Base-by-base conservation (phyloP, 768 basidiomycete species). In the Tylopilus felleus region DNA sequence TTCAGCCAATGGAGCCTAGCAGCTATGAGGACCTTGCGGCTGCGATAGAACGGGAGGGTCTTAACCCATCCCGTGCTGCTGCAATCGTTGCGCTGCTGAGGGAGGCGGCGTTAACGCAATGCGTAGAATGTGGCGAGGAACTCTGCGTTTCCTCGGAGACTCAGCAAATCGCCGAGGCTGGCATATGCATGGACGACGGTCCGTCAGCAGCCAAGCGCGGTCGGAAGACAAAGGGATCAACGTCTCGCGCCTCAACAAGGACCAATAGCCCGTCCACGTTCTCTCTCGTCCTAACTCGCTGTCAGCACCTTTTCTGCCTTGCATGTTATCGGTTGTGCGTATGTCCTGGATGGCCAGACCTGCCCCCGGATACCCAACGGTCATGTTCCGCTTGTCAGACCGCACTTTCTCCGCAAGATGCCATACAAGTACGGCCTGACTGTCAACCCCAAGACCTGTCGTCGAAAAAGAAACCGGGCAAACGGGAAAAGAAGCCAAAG, bases 261-360 rank as follows among this genome's bases (percentile, higher is more conserved):
- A 82, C 86, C 36, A 88, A 74, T 59, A 91, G 89, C 62, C 90
- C 90, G 4, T 75, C 77, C 45, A 71, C 71, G 3, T 78, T 80
- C 3, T 82, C 80, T 23, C 83, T 87, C 0, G 74, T 98, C 49
- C 72, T 99, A 65, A 97, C 97, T 13, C 83, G 88, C 57, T 99
- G 97, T 68, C 90, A 93, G 63, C 97, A 99, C 69, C 78, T 98
- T 28, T 98, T 90, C 71, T 99, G 97, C 72, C 62, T 86, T 10
- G 74, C 74, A 25, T 99, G 97, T 72, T 98, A 93, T 79, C 83
- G 86, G 38, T 73, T 77, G 57, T 81, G 80, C n/a, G 81, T 93
- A 39, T 90, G 80, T 58, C 80, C 91, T 22, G 83, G 81, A 23
- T 98, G 90, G 88, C 90, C 93, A 1, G 82, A 85, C 56, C 79